Percentiles rank a stretch among this genome's conserved stretches.
Evolutionary conservation across 1,284 basidiomycete species (phyloP).

Genomic region (Microbotryum scabiosae): DNA sequence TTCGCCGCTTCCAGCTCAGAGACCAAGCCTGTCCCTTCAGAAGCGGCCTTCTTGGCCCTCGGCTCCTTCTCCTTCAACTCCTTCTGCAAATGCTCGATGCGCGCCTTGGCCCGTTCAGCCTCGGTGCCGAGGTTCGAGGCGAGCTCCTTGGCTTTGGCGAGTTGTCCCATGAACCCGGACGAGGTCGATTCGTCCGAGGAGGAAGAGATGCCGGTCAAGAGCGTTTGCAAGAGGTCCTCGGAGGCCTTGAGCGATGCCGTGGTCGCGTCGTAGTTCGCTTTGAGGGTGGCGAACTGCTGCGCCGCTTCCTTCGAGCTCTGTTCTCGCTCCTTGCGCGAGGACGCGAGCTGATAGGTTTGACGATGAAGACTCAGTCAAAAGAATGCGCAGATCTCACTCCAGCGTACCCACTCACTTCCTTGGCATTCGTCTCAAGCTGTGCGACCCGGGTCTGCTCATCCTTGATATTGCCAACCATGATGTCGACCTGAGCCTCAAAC

Average conservation of each 20-base stretch:
- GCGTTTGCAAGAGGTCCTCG: constrained; percentile 90
- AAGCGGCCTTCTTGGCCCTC: constrained; percentile 74
- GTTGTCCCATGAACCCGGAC: constrained; percentile 93
- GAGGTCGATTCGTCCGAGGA: constrained; percentile 54
- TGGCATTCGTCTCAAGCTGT: constrained; percentile 51
- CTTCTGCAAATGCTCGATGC: constrained; percentile 68
- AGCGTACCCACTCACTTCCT: constrained; percentile 49
- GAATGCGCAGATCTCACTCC: not conserved
- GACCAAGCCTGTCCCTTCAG: constrained; percentile 65
- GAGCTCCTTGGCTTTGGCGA: constrained; percentile 75
- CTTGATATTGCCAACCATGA: constrained; percentile 64
- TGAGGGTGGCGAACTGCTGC: constrained; percentile 55
- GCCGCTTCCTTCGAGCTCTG: constrained; percentile 53
- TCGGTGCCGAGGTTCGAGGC: constrained; percentile 71
- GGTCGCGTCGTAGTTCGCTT: constrained; percentile 55
- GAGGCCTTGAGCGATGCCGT: constrained; percentile 60
- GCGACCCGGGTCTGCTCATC: constrained; percentile 67
- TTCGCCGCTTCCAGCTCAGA: constrained; percentile 58
- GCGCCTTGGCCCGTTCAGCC: constrained; percentile 72
- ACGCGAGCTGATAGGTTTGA: constrained; percentile 18
- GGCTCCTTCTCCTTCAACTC: constrained; percentile 72
- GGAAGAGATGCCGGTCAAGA: constrained; percentile 80
- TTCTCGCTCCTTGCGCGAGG: constrained; percentile 45
- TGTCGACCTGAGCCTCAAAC: constrained; percentile 74
- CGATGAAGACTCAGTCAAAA: not conserved